A percentile compares a stretch with the other conserved stretches of the same genome.
phyloP scores from a whole-genome alignment of 2,329 filamentous ascomycete species.

The Paramyrothecium roridum region DNA sequence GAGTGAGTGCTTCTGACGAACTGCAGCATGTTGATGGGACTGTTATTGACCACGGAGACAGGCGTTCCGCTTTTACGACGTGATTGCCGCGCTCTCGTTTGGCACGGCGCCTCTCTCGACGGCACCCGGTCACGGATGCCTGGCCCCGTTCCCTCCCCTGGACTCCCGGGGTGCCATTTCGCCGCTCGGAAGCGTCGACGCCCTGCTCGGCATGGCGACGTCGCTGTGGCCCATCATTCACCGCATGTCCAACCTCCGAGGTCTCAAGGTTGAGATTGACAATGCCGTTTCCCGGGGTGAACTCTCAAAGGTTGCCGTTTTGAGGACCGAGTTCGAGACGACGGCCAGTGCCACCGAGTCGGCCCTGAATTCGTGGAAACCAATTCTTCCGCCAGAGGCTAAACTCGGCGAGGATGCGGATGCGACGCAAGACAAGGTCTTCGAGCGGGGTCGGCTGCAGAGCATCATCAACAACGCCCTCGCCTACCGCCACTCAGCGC shows the following conservation, averaged over 20 bases:
- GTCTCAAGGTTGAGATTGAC: conserved; percentile 50
- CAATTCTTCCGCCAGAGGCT: conserved; percentile 40
- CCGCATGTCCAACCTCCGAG: conserved; percentile 52
- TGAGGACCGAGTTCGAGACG: conserved; percentile 47
- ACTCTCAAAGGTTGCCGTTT: conserved; percentile 40
- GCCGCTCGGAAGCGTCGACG: conserved; percentile 51
- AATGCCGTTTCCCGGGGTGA: conserved; percentile 38
- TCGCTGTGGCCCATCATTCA: conserved; percentile 64
- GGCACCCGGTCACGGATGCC: conserved; percentile 42
- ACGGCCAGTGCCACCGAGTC: conserved; percentile 53
- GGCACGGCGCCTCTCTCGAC: conserved; percentile 54
- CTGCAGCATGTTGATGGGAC: no score
- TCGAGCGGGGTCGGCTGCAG: conserved; percentile 42
- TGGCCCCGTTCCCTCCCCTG: conserved; percentile 44
- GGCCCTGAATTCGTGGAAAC: conserved; percentile 54
- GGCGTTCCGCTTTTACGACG: conserved; percentile 65
- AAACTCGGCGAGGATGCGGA: conserved; percentile 16
- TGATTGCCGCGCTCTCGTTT: conserved; percentile 60
- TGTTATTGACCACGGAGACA: conserved; percentile 25
- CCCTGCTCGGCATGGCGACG: conserved; percentile 58
- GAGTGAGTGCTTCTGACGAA: conserved; percentile 34
- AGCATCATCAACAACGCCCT: conserved; percentile 58
- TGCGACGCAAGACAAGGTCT: conserved; percentile 15
- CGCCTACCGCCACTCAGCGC: conserved; percentile 56
- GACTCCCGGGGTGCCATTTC: conserved; percentile 41